These are phyloP conservation scores for Neonectria hederae DNA, from an alignment of 2,329 filamentous ascomycete genomes.

Conservation along the genomic window DNA sequence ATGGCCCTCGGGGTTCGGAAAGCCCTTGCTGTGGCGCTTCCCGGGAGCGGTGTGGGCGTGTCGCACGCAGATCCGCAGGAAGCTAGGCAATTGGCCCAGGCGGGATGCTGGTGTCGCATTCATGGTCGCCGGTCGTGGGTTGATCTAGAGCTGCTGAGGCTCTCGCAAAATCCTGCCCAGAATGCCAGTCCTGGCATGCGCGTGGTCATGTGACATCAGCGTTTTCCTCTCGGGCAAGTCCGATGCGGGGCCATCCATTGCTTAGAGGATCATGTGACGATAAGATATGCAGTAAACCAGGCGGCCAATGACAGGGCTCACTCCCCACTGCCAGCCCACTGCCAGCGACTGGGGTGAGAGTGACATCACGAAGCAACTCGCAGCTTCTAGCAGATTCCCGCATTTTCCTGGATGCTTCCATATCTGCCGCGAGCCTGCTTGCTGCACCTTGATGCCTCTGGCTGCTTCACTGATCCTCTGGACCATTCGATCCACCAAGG, in stretches of 20 bases:
- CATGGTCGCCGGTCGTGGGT: constrained; percentile 46
- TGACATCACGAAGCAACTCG: constrained; percentile 49
- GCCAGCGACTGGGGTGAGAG: constrained; percentile 25
- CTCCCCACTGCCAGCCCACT: constrained; percentile 39
- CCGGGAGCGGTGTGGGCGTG: constrained; percentile 44
- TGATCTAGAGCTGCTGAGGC: constrained; percentile 32
- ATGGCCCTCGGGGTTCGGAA: constrained; percentile 51
- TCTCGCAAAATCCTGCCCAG: constrained; percentile 32
- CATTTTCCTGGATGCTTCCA: constrained; percentile 40
- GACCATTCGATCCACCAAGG: constrained; percentile 27
- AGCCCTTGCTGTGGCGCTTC: constrained; percentile 38
- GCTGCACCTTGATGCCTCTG: constrained; percentile 35
- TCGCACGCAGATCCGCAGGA: constrained; percentile 55
- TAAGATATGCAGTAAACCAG: constrained; percentile 32
- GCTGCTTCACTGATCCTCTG: constrained; percentile 33
- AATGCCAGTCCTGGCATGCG: constrained; percentile 32
- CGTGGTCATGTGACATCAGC: constrained; percentile 38
- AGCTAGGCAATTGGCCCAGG: constrained; percentile 55
- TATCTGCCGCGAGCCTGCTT: constrained; percentile 39
- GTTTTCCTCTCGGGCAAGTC: constrained; percentile 5
- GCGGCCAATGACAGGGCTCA: constrained; percentile 31
- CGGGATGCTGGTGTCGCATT: constrained; percentile 48
- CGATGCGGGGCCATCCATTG: neutral
- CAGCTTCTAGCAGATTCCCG: constrained; percentile 46
- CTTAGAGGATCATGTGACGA: constrained; percentile 39